Base-by-base conservation (phyloP, 2,329 filamentous ascomycete genomes). In the Paradendryphiella salina region DNA sequence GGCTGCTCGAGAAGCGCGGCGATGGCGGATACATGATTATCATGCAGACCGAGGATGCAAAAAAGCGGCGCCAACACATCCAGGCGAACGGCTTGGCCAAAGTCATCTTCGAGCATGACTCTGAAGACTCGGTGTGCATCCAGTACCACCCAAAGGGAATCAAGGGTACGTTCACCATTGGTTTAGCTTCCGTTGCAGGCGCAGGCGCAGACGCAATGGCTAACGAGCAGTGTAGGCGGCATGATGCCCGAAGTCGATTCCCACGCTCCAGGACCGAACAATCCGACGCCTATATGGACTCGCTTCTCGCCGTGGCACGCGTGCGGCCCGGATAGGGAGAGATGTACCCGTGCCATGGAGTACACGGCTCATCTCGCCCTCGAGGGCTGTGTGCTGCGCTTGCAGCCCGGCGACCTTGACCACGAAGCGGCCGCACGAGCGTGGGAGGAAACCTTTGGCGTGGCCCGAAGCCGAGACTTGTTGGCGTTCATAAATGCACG, bases 21-120 rank as follows among this genome's bases (percentile, higher is more conserved):
- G 73, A 77, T 46, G 75, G 76, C 6, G 76, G 77, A 3, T 79
- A 78, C 57, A 79, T 79, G 75, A 71, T 77, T 47, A 77, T 77
- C 43, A 78, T 79, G 76, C 76, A 79, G 54, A 78, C 72, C 2
- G 56, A 63, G 8, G 71, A 77, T 41, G 76, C 77, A 5, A 58
- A 52, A 15, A 63, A 64, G 38, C 67, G 73, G 17, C 67, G 71
- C 18, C 53, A 66, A 40, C 63, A 73, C 50, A 75, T 79, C 21
- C 70, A 75, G 43, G 54, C 62, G 0, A 65, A 67, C 2, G 54
- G 57, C 0, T 53, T 77, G 17, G 61, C 64, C 0, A 75, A 69
- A 35, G 71, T 76, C 2, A 76, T 78, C 5, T 75, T 67, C 38
- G 57, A 53, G 10, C 67, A 76, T 42, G 67, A 69, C 15, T 54